Base-by-base conservation (phyloP, 805 yeast genomes). In the Kodamaea laetipori region DNA sequence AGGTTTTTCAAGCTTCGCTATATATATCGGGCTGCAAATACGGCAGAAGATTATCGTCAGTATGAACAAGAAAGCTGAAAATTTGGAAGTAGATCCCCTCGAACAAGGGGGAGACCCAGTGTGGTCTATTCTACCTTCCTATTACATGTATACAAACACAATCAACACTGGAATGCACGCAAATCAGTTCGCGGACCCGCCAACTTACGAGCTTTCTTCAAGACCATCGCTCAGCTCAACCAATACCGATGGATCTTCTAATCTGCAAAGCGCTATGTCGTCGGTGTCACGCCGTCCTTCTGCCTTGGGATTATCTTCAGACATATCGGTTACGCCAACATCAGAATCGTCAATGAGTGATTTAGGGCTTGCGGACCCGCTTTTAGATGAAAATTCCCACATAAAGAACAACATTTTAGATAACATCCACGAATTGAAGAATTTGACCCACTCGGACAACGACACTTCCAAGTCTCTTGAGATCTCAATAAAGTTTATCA, bases 351-450 rank as follows among this genome's bases (percentile, higher is more conserved):
- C 34, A 6, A 15, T 30, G 2, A 30, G 34, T 15, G n/a, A 8
- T 12, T 19, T 4, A 15, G 18, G 17, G 8, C 9, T 5, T 3
- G 15, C 17, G 3, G 28, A 21, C n/a, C 28, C 38, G 4, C 28
- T 7, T 7, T 35, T 35, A 10, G 28, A 9, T 9, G 35, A 40
- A 2, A 33, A 32, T 36, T 3, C 30, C n/a, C 31, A 26, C 16
- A 25, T 40, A 73, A 60, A 64, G 30, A 66, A 63, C 39, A 68
- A 72, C 1, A 50, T 70, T 40, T 57, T 70, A 41, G 72, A 69
- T 47, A 69, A 69, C 50, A 58, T 67, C 27, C 63, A 60, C 46
- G 55, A 56, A 34, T 57, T 70, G 39, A 58, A 59, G 31, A 61
- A 67, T 43, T 55, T 67, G 51, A 55, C 70, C 10, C 47, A 56